Evolutionary conservation across 208 protist species (phyloP), one percentile per base, ranked within the genome.

Genomic region (Wallacemonas sp.): DNA sequence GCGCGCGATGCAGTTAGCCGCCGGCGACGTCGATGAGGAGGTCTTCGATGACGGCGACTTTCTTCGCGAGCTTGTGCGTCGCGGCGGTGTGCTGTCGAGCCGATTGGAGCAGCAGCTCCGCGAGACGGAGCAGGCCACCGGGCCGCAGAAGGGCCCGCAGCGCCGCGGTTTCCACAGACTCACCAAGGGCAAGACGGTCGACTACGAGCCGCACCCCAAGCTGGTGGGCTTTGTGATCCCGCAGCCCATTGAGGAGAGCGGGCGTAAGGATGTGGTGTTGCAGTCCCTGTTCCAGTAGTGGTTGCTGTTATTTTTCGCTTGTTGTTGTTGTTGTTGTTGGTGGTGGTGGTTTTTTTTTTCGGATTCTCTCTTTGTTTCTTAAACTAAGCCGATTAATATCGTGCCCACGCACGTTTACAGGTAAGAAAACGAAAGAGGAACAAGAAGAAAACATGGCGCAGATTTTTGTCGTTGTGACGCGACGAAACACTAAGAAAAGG

Each of bases 41-140:
- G 74, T 95, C 25, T 93, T 87, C 57, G 80, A 95, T 31, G 90
- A 95, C 74, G 74, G 67, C 1, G 87, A 93, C 36, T 95, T 93
- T 55, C 36, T 93, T 41, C 82, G 85, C 1, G 90, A 95, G 57
- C 67, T 93, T 52, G 87, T 93, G 61, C 75, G 72, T 28, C 87
- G 85, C 50, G 82, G 85, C 25, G 90, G 87, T 16, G 61, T 59
- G 12, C 72, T 82, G 61, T 77, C 83, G 20, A 22, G 65, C 31
- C 77, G 80, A 46, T 67, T 94, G 39, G 70, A 90, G 61, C 72
- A 90, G 74, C 82, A 90, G 59, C 74, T 89, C 22, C 61, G 67
- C 38, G 74, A 83, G 16, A 74, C 80, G 48, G 61, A 87, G 12
- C 29, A 63, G 23, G 49, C 45, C 16, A 28, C 82, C 45, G 70